Percentiles rank a stretch among this genome's conserved stretches.
These are phyloP conservation scores for Chloropicon primus DNA, from an alignment of 139 green algal genomes.

Conservation along the genomic window DNA sequence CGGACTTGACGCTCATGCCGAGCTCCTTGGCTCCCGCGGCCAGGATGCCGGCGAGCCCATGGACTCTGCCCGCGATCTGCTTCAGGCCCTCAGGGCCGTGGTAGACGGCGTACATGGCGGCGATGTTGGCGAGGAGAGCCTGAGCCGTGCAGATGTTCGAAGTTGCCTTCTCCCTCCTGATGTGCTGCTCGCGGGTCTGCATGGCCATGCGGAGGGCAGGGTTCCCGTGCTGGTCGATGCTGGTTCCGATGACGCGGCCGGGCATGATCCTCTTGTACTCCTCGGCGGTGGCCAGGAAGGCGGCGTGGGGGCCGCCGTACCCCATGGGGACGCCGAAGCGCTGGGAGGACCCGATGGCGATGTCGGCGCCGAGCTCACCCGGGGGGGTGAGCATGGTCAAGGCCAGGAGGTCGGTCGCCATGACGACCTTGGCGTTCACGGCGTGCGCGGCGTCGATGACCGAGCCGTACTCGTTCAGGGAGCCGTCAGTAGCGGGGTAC, in stretches of 20 bases:
- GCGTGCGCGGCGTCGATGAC: constrained; percentile 28
- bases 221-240: constrained; percentile 68
- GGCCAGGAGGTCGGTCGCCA: constrained; percentile 90
- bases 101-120: constrained; percentile 93
- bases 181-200: constrained; percentile 99
- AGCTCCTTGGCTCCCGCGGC: constrained; percentile 64
- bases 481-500: constrained; percentile 92
- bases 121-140: constrained; percentile 97
- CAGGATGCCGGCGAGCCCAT: constrained; percentile 73
- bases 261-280: constrained; percentile 88
- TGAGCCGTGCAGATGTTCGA: constrained; percentile 98
- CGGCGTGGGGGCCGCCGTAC: constrained; percentile 95
- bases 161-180: constrained; percentile 98
- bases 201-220: constrained; percentile 96
- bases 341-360: constrained; percentile 90
- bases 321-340: constrained; percentile 95
- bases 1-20: constrained; percentile 33
- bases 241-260: constrained; percentile 92
- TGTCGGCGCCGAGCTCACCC: constrained; percentile 95
- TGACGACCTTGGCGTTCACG: constrained; percentile 37
- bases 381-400: constrained; percentile 84
- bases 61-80: constrained; percentile 68
- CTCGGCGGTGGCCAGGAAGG: constrained; percentile 87
- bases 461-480: constrained; percentile 66
- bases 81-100: constrained; percentile 90